Conservation (phyloP, 345 rosid genomes). For the Linum lewisii region DNA sequence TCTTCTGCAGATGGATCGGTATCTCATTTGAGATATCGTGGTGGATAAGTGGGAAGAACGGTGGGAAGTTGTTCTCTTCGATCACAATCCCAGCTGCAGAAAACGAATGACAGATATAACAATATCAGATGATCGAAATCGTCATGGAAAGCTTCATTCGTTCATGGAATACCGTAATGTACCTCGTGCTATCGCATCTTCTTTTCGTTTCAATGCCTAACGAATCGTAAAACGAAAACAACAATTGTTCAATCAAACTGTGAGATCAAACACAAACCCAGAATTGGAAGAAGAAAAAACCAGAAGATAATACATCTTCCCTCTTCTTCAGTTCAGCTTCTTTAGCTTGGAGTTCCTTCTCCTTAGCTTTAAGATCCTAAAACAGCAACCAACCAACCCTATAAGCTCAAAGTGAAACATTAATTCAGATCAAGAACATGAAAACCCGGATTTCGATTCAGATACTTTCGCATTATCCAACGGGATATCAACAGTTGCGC, state of each 20-base stretch:
- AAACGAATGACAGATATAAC: slow-evolving; percentile 1
- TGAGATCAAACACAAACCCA: no score
- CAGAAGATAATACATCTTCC: slow-evolving; percentile 24
- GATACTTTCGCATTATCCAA: slow-evolving; percentile 68
- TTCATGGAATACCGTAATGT: not conserved
- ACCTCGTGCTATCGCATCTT: slow-evolving; percentile 59
- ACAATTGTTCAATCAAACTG: not conserved
- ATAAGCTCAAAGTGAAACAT: no score
- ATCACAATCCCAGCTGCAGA: slow-evolving; percentile 60
- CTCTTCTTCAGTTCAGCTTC: slow-evolving; percentile 89
- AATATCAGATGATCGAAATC: no score
- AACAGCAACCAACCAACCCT: slow-evolving; percentile 9
- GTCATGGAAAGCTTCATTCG: not conserved
- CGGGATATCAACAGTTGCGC: slow-evolving; percentile 89
- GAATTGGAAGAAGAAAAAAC: slow-evolving; percentile 19
- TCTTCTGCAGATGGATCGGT: slow-evolving; percentile 87
- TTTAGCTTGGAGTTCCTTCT: slow-evolving; percentile 72
- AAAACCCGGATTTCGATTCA: slow-evolving; percentile 1
- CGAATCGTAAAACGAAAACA: not conserved
- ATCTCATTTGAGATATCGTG: slow-evolving; percentile 95
- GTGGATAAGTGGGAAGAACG: slow-evolving; percentile 87
- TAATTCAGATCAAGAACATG: not conserved
- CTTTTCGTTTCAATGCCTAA: slow-evolving; percentile 76
- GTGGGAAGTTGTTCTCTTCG: slow-evolving; percentile 91
- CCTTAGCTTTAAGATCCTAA: slow-evolving; percentile 45